phyloP scores from a whole-genome alignment of 139 green algal species.

The Asterochloris erici region DNA sequence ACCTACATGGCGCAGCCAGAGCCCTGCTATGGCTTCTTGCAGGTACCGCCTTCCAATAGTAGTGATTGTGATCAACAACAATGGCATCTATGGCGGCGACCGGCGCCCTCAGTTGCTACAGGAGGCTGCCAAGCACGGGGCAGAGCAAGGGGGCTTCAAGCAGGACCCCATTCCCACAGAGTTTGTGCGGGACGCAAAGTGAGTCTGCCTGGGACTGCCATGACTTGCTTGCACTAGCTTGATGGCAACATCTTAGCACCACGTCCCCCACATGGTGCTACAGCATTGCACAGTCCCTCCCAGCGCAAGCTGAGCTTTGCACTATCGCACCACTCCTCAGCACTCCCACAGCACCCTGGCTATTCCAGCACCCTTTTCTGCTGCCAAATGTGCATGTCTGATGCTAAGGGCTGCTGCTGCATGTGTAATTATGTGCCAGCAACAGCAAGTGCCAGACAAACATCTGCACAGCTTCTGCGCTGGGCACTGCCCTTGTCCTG shows the following conservation, averaged over 20 bases:
- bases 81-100: slow-evolving; percentile 80
- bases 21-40: not conserved
- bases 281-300: too few relatives aligned
- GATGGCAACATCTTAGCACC: not conserved
- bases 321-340: too few relatives aligned
- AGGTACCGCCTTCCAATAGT: slow-evolving; percentile 73
- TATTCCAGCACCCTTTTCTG: too few relatives aligned
- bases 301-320: too few relatives aligned
- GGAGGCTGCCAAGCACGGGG: slow-evolving; percentile 34
- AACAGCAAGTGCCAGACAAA: too few relatives aligned
- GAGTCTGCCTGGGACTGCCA: not conserved
- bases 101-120: slow-evolving; percentile 36
- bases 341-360: too few relatives aligned
- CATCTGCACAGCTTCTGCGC: too few relatives aligned
- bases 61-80: slow-evolving; percentile 80
- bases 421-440: too few relatives aligned
- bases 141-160: slow-evolving; percentile 28
- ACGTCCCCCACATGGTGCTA: too few relatives aligned
- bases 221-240: not conserved
- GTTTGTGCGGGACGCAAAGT: slow-evolving; percentile 56
- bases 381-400: too few relatives aligned
- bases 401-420: too few relatives aligned
- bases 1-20: not conserved
- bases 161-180: slow-evolving; percentile 66
- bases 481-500: too few relatives aligned